Base-by-base conservation (phyloP, 331 rosid species). In the Saraca asoca region DNA sequence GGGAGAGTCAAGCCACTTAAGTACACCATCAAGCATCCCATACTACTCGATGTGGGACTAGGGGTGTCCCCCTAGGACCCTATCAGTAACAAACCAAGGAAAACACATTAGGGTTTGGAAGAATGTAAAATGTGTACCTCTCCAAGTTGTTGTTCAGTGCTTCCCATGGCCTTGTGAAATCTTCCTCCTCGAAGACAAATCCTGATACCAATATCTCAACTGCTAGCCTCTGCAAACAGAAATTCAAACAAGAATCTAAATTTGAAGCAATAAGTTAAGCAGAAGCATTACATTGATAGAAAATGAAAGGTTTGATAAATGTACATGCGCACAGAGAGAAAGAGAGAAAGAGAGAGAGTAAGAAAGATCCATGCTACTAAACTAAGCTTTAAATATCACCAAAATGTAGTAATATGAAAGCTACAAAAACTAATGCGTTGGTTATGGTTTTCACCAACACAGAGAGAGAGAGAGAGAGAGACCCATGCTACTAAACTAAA, bases 151-250 rank as follows among this genome's bases (percentile, higher is more conserved):
- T 83, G 62, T 58, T 58, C 51, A 63, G 79, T 62, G 91, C 98
- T 73, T 87, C 96, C 98, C 98, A 92, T 54, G 98, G 95, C 82
- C 81, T 79, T 58, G 82, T 15, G 80, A 92, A 92, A 70, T 92
- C 98, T 50, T 85, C 91, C 77, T 82, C 81, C 70, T 85, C 87
- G 60, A 92, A 92, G 54, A 82, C 91, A 75, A 89, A 82, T 70
- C 96, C 96, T 2, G 98, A 89, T 69, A 92, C 72, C 75, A 90
- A 67, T 76, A 92, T 85, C 80, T 79, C 96, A 57, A 92, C 91
- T 49, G 91, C 96, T 41, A 92, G 82, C 80, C 96, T 84, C 95
- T 92, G 85, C 66, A 77, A 67, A 51, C 64, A 58, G 56, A 71
- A 35, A 54, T 62, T 73, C 58, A 63, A 35, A n/a, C 20, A 62